Evolutionary conservation across 768 basidiomycete genomes (phyloP).

Genomic region (Collybia sordida): DNA sequence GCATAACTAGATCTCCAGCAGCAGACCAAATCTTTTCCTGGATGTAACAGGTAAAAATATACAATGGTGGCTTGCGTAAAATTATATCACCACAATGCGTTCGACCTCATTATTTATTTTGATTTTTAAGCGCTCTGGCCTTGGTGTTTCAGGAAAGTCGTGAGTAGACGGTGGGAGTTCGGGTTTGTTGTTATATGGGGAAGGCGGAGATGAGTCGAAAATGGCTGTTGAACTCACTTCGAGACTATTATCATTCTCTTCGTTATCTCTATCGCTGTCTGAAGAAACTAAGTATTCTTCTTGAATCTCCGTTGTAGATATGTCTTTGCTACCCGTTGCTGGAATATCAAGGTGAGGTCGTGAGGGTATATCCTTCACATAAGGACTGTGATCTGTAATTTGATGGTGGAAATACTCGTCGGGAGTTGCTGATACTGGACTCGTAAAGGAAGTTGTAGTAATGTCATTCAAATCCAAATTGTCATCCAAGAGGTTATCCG

Average conservation of each 20-base stretch:
- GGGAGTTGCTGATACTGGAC: conserved; percentile 19
- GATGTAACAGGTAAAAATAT: neutral
- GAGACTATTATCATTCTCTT: no score
- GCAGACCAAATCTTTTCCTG: conserved; percentile 72
- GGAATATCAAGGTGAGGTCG: no score
- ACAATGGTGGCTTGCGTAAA: neutral
- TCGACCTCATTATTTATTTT: conserved; percentile 65
- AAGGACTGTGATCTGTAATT: no score
- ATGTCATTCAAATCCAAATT: conserved; percentile 56
- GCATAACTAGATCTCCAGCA: conserved; percentile 63
- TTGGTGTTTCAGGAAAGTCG: no score
- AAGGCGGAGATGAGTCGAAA: neutral
- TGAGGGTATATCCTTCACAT: no score
- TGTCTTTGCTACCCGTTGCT: no score
- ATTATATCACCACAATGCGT: conserved; percentile 53
- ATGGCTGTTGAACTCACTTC: no score
- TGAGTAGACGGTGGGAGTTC: no score
- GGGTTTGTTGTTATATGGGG: neutral
- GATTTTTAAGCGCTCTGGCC: conserved; percentile 29
- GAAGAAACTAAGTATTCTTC: no score
- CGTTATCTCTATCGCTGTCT: no score
- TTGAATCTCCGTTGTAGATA: no score
- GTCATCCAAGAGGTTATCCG: conserved; percentile 64
- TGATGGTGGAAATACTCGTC: no score
- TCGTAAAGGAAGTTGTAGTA: conserved; percentile 46